A percentile compares a stretch with the other conserved stretches of the same genome.
These are phyloP conservation scores for Pythium brassicae DNA, from an alignment of 352 stramenopile species.

Conservation along the genomic window DNA sequence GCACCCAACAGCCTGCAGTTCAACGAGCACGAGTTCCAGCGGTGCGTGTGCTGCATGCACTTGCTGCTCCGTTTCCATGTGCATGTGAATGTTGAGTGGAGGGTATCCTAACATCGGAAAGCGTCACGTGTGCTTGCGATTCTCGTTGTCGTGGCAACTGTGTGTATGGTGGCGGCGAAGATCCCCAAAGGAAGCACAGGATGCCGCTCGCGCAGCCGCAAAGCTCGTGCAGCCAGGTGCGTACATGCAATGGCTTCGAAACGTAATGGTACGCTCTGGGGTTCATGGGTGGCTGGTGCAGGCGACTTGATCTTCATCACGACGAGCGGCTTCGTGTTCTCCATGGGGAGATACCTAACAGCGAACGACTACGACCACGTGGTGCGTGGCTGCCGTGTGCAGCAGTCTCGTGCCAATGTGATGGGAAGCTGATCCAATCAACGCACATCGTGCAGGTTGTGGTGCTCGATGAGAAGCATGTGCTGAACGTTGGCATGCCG, in stretches of 20 bases:
- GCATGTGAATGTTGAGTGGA: neutral
- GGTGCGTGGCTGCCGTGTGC: slow-evolving; percentile 14
- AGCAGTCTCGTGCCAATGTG: neutral
- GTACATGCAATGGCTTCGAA: neutral
- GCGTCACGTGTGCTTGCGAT: too few relatives aligned
- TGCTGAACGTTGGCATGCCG: slow-evolving; percentile 66
- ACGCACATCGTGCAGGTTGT: slow-evolving; percentile 31
- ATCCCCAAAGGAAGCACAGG: slow-evolving; percentile 50
- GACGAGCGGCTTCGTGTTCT: slow-evolving; percentile 67
- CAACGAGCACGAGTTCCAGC: slow-evolving; percentile 71
- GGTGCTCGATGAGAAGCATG: slow-evolving; percentile 52
- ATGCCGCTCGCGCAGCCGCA: slow-evolving; percentile 48
- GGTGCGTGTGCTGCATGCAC: slow-evolving; percentile 17
- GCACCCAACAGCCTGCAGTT: slow-evolving; percentile 73
- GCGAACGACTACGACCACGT: slow-evolving; percentile 76
- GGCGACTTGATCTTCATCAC: slow-evolving; percentile 81
- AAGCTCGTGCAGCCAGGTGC: slow-evolving; percentile 62
- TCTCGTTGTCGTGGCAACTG: too few relatives aligned
- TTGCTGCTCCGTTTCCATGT: neutral
- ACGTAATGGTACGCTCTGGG: neutral
- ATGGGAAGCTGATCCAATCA: neutral
- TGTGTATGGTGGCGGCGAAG: slow-evolving; percentile 24
- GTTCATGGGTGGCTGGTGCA: slow-evolving; percentile 11
- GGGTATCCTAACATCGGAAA: neutral
- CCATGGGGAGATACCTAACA: slow-evolving; percentile 49